Conservation (phyloP, 257 asterid species). For the Nicotiana paniculata region DNA sequence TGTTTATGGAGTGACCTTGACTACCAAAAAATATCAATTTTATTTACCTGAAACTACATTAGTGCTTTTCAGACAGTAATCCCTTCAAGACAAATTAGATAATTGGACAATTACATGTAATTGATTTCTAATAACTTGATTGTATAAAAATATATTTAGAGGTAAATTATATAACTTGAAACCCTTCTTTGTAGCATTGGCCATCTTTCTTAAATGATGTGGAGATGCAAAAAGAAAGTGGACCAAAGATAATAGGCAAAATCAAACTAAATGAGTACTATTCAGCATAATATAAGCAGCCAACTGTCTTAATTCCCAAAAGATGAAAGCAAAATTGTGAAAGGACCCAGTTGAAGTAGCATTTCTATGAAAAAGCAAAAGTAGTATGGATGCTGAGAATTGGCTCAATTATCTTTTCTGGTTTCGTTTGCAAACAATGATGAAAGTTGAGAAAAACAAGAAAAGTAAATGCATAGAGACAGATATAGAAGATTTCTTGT, state of each 20-base stretch:
- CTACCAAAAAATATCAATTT: not conserved
- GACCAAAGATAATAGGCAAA: not conserved
- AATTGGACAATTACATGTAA: not conserved
- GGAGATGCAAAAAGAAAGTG: not conserved
- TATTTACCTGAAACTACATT: not conserved
- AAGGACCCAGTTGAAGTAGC: constrained; percentile 33
- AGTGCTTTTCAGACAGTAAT: not conserved
- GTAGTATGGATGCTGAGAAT: constrained; percentile 15
- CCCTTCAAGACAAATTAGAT: not conserved
- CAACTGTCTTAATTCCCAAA: constrained; percentile 16
- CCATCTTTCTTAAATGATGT: not conserved
- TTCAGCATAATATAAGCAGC: constrained; percentile 15
- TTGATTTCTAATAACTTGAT: not conserved
- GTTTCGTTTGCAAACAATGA: constrained; percentile 31
- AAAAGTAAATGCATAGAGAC: constrained; percentile 4
- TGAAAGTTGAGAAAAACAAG: constrained; percentile 27
- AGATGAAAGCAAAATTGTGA: not conserved
- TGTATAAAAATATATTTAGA: not conserved
- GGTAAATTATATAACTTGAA: not conserved
- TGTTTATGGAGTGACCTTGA: not conserved
- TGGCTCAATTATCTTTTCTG: constrained; percentile 20
- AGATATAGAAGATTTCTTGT: constrained; percentile 5
- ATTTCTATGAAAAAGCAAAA: constrained; percentile 26
- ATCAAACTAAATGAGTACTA: not conserved
- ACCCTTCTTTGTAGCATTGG: not conserved